Base-by-base conservation (phyloP, 2,329 filamentous ascomycete species). In the Xylariaceae sp. region DNA sequence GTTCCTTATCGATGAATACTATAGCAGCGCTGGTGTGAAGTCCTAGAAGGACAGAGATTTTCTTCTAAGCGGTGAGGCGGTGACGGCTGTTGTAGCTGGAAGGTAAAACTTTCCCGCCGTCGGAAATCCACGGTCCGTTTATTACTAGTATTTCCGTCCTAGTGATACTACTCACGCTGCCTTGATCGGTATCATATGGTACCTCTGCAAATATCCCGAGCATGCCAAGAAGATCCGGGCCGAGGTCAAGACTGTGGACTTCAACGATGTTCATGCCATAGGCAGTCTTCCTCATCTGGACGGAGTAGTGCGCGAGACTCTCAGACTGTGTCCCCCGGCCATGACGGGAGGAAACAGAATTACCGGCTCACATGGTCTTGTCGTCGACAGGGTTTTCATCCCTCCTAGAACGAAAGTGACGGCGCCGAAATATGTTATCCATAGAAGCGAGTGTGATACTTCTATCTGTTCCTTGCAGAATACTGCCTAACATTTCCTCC, bases 41-140 rank as follows among this genome's bases (percentile, higher is more conserved):
- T 37, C 34, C 16, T 29, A 48, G 33, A 22, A 49, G 37, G 27
- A 42, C 3, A 42, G 52, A 16, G 47, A 54, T 34, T 47, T 51
- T 5, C 42, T 51, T 27, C 45, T 55, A 23, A 33, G 39, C 7
- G 54, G 54, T 34, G 53, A 47, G 7, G 48, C 50, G 14, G 46
- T 49, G 20, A 56, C 54, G 22, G 52, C 52, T 4, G 52, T 56
- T n/a, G 49, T 56, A 37, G 54, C 54, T 39, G 54, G 54, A 42
- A 56, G 54, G 54, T 52, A 7, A n/a, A n/a, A n/a, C n/a, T n/a
- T n/a, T n/a, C n/a, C n/a, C n/a, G n/a, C n/a, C n/a, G 12, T 23
- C 12, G 17, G 16, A 12, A 22, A n/a, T 11, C 5, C 2, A 29
- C 17, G 3, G 11, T 5, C 5, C 7, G 14, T 12, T 3, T 27